These are phyloP conservation scores for Irpex lacteus DNA, from an alignment of 1,284 basidiomycete species.

Conservation along the genomic window DNA sequence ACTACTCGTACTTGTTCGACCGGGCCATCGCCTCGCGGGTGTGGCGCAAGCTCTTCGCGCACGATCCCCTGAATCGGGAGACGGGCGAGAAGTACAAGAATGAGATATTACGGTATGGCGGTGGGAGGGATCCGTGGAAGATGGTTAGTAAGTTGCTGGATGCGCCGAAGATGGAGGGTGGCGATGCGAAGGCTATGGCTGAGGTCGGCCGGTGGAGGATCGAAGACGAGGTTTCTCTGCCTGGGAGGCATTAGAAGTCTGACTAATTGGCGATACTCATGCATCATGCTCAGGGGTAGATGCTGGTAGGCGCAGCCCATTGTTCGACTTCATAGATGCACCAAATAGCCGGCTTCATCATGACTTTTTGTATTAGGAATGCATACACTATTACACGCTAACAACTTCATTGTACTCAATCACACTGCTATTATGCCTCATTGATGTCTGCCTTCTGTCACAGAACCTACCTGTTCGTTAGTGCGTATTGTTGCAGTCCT, in stretches of 20 bases:
- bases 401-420: neutral
- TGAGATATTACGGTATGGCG: slow-evolving; percentile 80
- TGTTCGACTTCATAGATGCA: neutral
- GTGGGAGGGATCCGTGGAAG: slow-evolving; percentile 91
- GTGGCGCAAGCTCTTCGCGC: slow-evolving; percentile 76
- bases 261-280: neutral
- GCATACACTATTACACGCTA: neutral
- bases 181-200: slow-evolving; percentile 83
- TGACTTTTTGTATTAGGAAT: neutral
- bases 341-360: neutral
- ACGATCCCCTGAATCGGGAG: slow-evolving; percentile 58
- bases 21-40: slow-evolving; percentile 91
- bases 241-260: slow-evolving; percentile 22
- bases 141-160: slow-evolving; percentile 82
- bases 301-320: neutral
- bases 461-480: neutral
- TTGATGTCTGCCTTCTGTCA: neutral
- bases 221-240: slow-evolving; percentile 52
- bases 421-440: neutral
- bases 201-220: slow-evolving; percentile 87
- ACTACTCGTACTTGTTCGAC: slow-evolving; percentile 97
- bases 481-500: neutral
- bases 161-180: slow-evolving; percentile 59
- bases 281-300: neutral
- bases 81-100: slow-evolving; percentile 79